These are phyloP conservation scores for Candida silvatica DNA, from an alignment of 805 yeast genomes.

Conservation along the genomic window DNA sequence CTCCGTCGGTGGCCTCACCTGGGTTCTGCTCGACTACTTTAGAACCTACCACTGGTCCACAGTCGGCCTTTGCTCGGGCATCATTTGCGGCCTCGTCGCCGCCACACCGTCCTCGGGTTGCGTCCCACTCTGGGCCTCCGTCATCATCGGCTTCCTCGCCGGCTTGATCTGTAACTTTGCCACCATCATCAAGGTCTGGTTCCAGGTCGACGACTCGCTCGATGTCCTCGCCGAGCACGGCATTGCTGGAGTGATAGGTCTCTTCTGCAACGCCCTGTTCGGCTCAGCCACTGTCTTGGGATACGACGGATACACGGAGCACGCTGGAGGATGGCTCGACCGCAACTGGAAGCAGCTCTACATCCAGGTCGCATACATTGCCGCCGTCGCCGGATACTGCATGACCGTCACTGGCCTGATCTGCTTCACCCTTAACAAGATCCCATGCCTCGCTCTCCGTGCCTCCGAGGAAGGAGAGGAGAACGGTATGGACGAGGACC, in stretches of 20 bases:
- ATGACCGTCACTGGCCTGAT: slow-evolving; percentile 70
- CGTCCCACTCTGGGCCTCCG: slow-evolving; percentile 88
- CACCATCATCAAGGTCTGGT: slow-evolving; percentile 75
- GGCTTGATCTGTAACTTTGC: slow-evolving; percentile 85
- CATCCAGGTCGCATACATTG: slow-evolving; percentile 77
- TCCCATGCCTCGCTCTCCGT: slow-evolving; percentile 78
- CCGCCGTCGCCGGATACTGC: slow-evolving; percentile 68
- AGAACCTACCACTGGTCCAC: slow-evolving; percentile 88
- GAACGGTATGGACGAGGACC: slow-evolving; percentile 90
- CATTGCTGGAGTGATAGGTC: slow-evolving; percentile 86
- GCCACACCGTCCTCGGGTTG: slow-evolving; percentile 94
- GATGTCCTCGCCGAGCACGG: slow-evolving; percentile 99
- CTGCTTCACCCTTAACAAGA: slow-evolving; percentile 62
- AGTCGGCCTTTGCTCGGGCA: slow-evolving; percentile 92
- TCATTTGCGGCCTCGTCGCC: slow-evolving; percentile 92
- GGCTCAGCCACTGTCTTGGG: slow-evolving; percentile 86
- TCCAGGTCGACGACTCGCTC: slow-evolving; percentile 82
- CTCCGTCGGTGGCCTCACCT: slow-evolving; percentile 81
- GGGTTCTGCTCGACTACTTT: slow-evolving; percentile 87
- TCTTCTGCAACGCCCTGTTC: slow-evolving; percentile 81
- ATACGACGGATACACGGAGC: slow-evolving; percentile 78
- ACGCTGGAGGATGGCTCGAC: slow-evolving; percentile 86
- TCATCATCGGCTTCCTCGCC: slow-evolving; percentile 71
- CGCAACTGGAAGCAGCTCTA: slow-evolving; percentile 89
- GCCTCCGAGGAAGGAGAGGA: slow-evolving; percentile 82